phyloP scores from a whole-genome alignment of 1,139 yeast genomes.

The Arxiozyma bovina region DNA sequence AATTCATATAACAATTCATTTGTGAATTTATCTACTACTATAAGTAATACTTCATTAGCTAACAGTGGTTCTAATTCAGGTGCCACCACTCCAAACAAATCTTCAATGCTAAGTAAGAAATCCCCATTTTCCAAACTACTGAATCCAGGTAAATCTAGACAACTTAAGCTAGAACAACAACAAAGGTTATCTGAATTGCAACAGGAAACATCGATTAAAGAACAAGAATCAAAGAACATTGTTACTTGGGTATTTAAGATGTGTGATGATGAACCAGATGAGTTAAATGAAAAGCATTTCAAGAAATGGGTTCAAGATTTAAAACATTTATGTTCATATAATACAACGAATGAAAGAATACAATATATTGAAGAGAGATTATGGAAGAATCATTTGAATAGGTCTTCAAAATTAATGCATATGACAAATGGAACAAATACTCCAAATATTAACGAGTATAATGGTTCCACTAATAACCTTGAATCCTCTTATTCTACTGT shows the following conservation, averaged over 20 bases:
- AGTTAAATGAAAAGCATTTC: conserved; percentile 32
- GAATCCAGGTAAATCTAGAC: conserved; percentile 4
- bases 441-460: conserved; percentile 3
- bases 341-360: conserved; percentile 31
- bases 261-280: conserved; percentile 24
- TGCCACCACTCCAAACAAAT: conserved; percentile 1
- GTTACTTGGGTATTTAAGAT: conserved; percentile 26
- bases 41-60: neutral
- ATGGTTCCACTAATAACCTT: neutral
- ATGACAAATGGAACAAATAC: neutral
- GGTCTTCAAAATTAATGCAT: neutral
- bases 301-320: conserved; percentile 41
- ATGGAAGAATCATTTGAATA: conserved; percentile 17
- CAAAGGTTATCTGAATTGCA: conserved; percentile 2
- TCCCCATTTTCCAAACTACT: conserved; percentile 5
- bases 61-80: neutral
- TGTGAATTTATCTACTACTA: neutral
- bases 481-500: conserved; percentile 1
- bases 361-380: conserved; percentile 29
- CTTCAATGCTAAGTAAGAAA: conserved; percentile 2
- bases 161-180: conserved; percentile 4
- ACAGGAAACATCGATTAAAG: conserved; percentile 1
- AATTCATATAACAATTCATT: conserved; percentile 4
- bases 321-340: conserved; percentile 34
- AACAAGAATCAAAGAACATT: conserved; percentile 4